A percentile compares a stretch with the other conserved stretches of the same genome.
phyloP scores from a whole-genome alignment of 495 filamentous ascomycete species.

The Hypoxylon fuscum region DNA sequence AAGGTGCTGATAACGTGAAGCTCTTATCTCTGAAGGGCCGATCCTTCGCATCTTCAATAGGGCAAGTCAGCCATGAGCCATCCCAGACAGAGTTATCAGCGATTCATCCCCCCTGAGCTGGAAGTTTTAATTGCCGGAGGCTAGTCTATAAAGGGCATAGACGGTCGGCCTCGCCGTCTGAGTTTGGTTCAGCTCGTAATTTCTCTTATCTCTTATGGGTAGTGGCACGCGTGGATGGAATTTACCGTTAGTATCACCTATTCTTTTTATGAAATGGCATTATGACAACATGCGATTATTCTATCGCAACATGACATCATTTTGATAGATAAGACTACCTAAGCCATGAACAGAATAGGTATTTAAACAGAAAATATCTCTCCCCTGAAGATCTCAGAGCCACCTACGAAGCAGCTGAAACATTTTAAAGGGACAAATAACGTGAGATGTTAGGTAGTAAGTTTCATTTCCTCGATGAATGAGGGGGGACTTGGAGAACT shows the following conservation, averaged over 20 bases:
- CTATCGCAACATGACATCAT: too few relatives aligned
- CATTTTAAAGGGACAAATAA: too few relatives aligned
- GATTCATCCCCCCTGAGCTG: constrained; percentile 11
- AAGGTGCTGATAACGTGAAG: constrained; percentile 26
- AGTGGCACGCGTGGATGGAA: too few relatives aligned
- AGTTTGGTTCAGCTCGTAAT: background rate
- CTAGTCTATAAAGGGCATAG: constrained; percentile 32
- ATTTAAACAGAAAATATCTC: too few relatives aligned
- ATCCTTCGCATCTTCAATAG: constrained; percentile 7
- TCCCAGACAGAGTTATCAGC: constrained; percentile 24
- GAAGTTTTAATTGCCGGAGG: constrained; percentile 12
- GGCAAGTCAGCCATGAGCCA: background rate
- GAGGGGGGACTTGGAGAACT: background rate
- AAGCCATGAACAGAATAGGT: too few relatives aligned
- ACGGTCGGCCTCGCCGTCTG: constrained; percentile 8
- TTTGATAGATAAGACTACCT: constrained; percentile 6
- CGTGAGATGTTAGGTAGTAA: too few relatives aligned
- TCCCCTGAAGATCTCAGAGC: too few relatives aligned
- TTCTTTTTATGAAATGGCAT: too few relatives aligned
- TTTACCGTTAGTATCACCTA: too few relatives aligned
- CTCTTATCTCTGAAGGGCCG: constrained; percentile 25
- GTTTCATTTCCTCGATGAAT: too few relatives aligned
- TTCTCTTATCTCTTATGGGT: constrained; percentile 12
- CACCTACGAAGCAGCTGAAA: too few relatives aligned
- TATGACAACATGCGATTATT: too few relatives aligned